Evolutionary conservation across 2,329 filamentous ascomycete species (phyloP).

Genomic region (Pezicula carpinea): DNA sequence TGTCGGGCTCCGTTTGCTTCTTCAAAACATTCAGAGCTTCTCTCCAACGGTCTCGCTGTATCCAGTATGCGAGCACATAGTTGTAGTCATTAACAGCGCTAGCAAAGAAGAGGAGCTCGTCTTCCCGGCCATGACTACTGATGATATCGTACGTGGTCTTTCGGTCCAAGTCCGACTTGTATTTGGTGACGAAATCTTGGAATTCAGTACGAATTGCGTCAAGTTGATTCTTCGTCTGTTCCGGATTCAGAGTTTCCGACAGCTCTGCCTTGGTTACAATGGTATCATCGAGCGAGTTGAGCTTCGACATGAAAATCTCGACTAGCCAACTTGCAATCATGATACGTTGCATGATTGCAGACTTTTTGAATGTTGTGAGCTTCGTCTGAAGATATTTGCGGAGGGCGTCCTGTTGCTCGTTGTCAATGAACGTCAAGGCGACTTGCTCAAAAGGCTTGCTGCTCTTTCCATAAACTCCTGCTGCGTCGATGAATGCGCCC

Average conservation of each 20-base stretch:
- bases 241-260: constrained; percentile 64
- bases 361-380: constrained; percentile 75
- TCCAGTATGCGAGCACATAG: constrained; percentile 95
- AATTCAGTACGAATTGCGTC: constrained; percentile 71
- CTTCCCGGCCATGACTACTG: constrained; percentile 89
- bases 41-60: constrained; percentile 87
- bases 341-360: constrained; percentile 82
- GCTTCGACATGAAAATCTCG: constrained; percentile 94
- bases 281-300: constrained; percentile 90
- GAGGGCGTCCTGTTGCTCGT: constrained; percentile 82
- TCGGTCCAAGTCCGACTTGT: constrained; percentile 82
- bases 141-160: constrained; percentile 96
- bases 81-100: constrained; percentile 86
- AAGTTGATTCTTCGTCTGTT: constrained; percentile 69
- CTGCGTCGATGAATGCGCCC: constrained; percentile 80
- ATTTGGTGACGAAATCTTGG: constrained; percentile 78
- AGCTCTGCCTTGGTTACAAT: constrained; percentile 86
- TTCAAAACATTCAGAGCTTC: constrained; percentile 86
- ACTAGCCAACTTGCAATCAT: constrained; percentile 96
- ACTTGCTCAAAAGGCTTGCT: constrained; percentile 98
- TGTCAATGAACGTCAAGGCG: constrained; percentile 84
- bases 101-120: constrained; percentile 88
- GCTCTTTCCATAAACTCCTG: constrained; percentile 86
- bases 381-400: constrained; percentile 87
- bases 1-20: constrained; percentile 84